Evolutionary conservation across 257 asterid genomes (phyloP).

Genomic region (Coffea eugenioides): DNA sequence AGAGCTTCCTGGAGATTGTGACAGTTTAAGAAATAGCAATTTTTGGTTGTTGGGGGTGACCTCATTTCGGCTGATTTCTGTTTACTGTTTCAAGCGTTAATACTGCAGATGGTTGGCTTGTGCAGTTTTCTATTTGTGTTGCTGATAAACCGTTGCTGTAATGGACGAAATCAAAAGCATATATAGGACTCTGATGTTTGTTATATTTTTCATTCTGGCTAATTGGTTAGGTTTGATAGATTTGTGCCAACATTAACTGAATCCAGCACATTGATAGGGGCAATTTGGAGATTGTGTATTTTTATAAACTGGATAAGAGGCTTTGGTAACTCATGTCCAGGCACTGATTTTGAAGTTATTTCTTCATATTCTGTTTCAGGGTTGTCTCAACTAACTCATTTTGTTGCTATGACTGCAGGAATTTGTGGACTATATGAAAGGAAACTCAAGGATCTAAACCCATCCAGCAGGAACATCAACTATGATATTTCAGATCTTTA

Average conservation of each 20-base stretch:
- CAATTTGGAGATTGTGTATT: background rate
- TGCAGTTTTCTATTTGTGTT: background rate
- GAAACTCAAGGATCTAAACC: conserved; percentile 80
- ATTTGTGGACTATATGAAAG: conserved; percentile 87
- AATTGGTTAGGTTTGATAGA: background rate
- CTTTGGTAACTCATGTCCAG: background rate
- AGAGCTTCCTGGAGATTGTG: background rate
- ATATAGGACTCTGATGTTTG: background rate
- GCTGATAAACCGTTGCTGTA: no score
- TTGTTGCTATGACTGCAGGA: conserved; percentile 42
- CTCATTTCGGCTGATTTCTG: background rate
- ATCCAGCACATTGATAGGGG: background rate
- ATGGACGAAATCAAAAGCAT: background rate
- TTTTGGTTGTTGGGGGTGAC: background rate
- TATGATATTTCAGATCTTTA: conserved; percentile 86
- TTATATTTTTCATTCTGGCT: background rate
- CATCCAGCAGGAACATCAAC: conserved; percentile 71
- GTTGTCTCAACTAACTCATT: background rate
- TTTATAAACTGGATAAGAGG: background rate
- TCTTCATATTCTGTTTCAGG: background rate
- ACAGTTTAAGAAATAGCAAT: background rate
- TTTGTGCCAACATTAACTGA: background rate
- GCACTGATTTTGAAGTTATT: background rate
- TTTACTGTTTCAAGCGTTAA: background rate
- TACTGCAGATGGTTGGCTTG: background rate